Conservation (phyloP, 352 stramenopile genomes). For the Peronospora farinosa region DNA sequence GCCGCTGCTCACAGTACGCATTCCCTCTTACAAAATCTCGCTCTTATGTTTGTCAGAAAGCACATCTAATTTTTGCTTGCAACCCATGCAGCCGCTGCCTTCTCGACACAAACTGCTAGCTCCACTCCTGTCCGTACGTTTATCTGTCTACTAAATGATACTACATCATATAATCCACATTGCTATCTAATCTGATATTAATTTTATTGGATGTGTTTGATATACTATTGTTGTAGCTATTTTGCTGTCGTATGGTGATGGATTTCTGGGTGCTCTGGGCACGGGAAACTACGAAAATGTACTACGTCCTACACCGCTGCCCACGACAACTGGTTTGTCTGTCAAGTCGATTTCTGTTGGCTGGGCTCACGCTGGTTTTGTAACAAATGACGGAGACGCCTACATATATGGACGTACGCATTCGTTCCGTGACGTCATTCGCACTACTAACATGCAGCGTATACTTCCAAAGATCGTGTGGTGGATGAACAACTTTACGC, state of each 20-base stretch:
- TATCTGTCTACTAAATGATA: neutral
- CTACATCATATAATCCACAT: neutral
- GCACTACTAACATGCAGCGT: constrained; percentile 78
- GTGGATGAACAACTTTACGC: constrained; percentile 73
- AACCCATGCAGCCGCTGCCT: constrained; percentile 10
- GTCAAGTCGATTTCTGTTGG: constrained; percentile 66
- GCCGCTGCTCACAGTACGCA: constrained; percentile 19
- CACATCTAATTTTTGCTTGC: constrained; percentile 2
- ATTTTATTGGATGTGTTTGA: neutral
- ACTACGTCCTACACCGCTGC: constrained; percentile 36
- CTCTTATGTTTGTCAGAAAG: neutral
- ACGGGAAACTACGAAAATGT: constrained; percentile 62
- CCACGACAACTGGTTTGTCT: constrained; percentile 34
- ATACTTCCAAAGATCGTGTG: constrained; percentile 60
- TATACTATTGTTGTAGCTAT: constrained; percentile 19
- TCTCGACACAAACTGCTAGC: constrained; percentile 19
- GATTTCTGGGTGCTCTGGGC: constrained; percentile 68
- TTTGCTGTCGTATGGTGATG: constrained; percentile 75
- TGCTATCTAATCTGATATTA: neutral
- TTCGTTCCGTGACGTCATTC: constrained; percentile 81
- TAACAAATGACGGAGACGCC: constrained; percentile 58
- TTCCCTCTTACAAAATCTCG: neutral
- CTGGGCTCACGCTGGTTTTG: constrained; percentile 72
- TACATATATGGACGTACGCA: constrained; percentile 75
- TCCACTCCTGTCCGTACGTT: constrained; percentile 22